These are phyloP conservation scores for Alopecurus myosuroides DNA, from an alignment of 176 grass and related monocot species.

Conservation along the genomic window DNA sequence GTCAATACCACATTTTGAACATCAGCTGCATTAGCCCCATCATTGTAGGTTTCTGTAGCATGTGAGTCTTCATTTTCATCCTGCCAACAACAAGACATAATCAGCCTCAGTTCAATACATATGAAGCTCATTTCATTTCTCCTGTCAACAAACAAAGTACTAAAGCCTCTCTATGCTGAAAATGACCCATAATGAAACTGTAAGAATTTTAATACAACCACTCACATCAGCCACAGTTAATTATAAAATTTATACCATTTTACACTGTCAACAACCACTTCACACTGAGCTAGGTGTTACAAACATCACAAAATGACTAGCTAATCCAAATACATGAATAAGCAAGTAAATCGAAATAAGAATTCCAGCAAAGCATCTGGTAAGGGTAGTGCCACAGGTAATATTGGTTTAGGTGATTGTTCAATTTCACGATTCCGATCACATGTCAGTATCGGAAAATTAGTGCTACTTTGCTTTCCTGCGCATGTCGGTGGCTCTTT, in stretches of 20 bases:
- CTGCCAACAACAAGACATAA: slow-evolving; percentile 6
- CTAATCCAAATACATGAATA: background rate
- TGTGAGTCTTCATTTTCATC: slow-evolving; percentile 30
- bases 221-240: background rate
- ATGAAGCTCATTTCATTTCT: background rate
- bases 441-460: background rate
- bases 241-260: background rate
- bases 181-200: background rate
- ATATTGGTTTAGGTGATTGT: background rate
- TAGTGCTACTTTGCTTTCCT: background rate
- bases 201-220: background rate
- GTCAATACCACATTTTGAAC: slow-evolving; percentile 35
- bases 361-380: background rate
- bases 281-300: background rate
- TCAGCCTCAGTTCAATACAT: background rate
- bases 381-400: background rate
- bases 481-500: background rate
- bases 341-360: background rate
- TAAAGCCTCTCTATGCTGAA: background rate
- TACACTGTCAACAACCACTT: no score
- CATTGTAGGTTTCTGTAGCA: slow-evolving; percentile 28
- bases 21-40: slow-evolving; percentile 26
- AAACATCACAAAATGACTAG: background rate
- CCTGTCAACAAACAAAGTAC: background rate
- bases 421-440: background rate